These are phyloP conservation scores for Umbelopsis ramanniana DNA, from an alignment of 192 early-diverging fungal species.

Conservation along the genomic window DNA sequence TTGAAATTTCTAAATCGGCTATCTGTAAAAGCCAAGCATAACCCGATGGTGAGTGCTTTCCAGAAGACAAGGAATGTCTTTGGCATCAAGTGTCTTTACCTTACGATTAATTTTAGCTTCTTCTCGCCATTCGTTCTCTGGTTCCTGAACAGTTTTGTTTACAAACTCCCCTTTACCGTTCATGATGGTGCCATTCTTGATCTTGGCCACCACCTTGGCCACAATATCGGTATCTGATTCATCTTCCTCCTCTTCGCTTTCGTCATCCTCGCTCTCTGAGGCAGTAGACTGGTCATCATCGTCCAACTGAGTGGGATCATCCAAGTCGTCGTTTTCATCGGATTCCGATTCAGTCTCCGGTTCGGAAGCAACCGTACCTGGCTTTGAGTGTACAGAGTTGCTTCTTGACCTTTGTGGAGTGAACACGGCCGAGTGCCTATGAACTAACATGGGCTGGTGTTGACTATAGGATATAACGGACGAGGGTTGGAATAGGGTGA, in stretches of 20 bases:
- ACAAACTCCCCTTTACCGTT: constrained; percentile 39
- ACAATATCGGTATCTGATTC: background rate
- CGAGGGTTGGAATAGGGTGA: background rate
- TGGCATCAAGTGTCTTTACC: background rate
- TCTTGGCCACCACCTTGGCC: constrained; percentile 32
- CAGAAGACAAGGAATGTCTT: background rate
- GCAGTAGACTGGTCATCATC: background rate
- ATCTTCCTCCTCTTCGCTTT: constrained; percentile 11
- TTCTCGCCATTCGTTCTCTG: constrained; percentile 15
- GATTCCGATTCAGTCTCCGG: constrained; percentile 24
- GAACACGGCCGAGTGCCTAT: background rate
- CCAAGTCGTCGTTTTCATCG: constrained; percentile 29
- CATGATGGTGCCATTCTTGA: constrained; percentile 44
- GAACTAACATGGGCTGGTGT: background rate
- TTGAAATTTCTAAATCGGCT: constrained; percentile 15
- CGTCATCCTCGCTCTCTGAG: background rate
- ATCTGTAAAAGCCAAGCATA: background rate
- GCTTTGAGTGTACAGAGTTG: constrained; percentile 3
- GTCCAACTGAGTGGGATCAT: constrained; percentile 26
- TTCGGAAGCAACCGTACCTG: constrained; percentile 21
- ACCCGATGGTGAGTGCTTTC: background rate
- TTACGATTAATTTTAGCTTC: constrained; percentile 9
- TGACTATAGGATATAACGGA: constrained; percentile 8
- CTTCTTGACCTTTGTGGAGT: constrained; percentile 12
- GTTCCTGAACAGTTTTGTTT: constrained; percentile 12